Percentiles rank a stretch among this genome's conserved stretches.
phyloP scores from a whole-genome alignment of 306 rosid genomes.

The Hippophae tibetana region DNA sequence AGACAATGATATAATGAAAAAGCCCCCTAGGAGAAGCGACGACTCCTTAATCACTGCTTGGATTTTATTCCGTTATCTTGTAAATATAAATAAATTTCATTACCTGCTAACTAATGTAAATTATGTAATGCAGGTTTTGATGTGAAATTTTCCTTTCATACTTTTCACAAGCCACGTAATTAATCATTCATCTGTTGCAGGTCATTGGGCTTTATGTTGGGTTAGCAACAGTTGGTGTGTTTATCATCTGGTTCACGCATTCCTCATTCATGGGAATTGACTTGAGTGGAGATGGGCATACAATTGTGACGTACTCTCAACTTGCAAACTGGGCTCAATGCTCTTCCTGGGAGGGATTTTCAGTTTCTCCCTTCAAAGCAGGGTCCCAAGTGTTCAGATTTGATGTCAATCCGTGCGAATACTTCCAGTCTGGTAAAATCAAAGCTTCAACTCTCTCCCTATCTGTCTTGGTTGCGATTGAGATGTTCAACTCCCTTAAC shows the following conservation, averaged over 20 bases:
- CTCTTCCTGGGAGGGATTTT: conserved; percentile 54
- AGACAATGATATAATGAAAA: conserved; percentile 73
- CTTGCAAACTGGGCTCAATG: conserved; percentile 77
- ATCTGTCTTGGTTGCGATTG: conserved; percentile 73
- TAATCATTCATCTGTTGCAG: conserved; percentile 17
- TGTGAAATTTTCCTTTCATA: too few species aligned
- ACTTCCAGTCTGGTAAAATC: conserved; percentile 58
- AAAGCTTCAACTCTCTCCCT: conserved; percentile 76
- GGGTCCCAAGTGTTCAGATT: conserved; percentile 39
- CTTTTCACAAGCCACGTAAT: too few species aligned
- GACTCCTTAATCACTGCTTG: conserved; percentile 66
- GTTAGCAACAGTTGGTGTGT: conserved; percentile 69
- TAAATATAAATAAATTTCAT: conserved; percentile 9
- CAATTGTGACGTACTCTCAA: conserved; percentile 61
- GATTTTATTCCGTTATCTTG: conserved; percentile 90
- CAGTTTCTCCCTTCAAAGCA: conserved; percentile 67
- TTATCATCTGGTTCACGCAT: conserved; percentile 70
- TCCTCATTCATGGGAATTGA: conserved; percentile 69
- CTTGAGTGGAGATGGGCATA: conserved; percentile 60
- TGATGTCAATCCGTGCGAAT: conserved; percentile 44
- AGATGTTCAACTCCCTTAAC: conserved; percentile 78
- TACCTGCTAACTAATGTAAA: too few species aligned
- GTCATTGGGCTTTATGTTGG: conserved; percentile 78
- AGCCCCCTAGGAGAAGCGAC: conserved; percentile 69
- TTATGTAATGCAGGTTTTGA: too few species aligned